A percentile compares a stretch with the other conserved stretches of the same genome.
Conservation (phyloP, 78 protist genomes). For the Polysphondylium violaceum region DNA sequence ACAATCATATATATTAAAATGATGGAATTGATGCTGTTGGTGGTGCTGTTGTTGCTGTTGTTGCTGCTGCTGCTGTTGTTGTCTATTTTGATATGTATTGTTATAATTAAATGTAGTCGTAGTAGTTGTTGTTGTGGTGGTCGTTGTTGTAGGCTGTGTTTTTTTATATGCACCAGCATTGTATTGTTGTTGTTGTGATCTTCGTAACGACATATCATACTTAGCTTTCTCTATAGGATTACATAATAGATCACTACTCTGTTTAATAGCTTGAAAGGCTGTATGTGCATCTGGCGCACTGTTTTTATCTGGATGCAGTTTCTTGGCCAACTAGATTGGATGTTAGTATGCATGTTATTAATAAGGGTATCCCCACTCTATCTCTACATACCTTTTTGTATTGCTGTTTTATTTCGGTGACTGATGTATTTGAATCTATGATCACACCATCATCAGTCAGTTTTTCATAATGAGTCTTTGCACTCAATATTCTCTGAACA, state of each 20-base stretch:
- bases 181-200: constrained; percentile 1
- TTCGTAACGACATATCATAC: background rate
- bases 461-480: constrained; percentile 21
- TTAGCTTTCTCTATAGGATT: background rate
- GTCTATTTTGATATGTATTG: too few relatives aligned
- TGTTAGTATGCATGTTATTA: background rate
- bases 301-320: constrained; percentile 41
- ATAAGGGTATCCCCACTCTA: background rate
- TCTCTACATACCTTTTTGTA: background rate
- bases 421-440: background rate
- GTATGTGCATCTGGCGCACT: constrained; percentile 6
- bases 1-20: too few relatives aligned
- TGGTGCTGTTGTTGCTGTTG: too few relatives aligned
- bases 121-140: background rate
- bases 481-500: background rate
- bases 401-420: constrained; percentile 13
- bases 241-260: background rate
- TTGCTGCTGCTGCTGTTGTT: background rate
- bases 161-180: background rate
- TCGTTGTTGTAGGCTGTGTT: background rate
- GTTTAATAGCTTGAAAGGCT: constrained; percentile 42
- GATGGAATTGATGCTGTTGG: too few relatives aligned
- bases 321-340: constrained; percentile 12
- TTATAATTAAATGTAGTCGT: too few relatives aligned
- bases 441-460: too few relatives aligned